phyloP scores from a whole-genome alignment of 164 flowering plant genomes.

The Hamamelis virginiana region DNA sequence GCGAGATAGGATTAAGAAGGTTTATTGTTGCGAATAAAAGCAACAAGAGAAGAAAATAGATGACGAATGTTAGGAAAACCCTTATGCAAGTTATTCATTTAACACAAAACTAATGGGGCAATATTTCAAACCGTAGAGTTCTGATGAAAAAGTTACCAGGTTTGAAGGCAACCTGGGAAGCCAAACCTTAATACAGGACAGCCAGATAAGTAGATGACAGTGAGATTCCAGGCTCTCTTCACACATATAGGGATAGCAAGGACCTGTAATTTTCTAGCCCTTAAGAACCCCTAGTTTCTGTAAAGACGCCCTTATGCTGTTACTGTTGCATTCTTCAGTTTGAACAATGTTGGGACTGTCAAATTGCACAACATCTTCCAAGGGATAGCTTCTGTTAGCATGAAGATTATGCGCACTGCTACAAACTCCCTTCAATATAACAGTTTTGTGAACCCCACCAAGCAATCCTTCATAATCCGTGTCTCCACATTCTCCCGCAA shows the following conservation, averaged over 20 bases:
- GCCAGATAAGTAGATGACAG: background rate
- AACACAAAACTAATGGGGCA: background rate
- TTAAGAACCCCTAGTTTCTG: conserved; percentile 39
- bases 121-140: background rate
- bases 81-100: background rate
- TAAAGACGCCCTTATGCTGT: conserved; percentile 38
- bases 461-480: conserved; percentile 81
- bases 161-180: background rate
- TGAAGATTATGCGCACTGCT: conserved; percentile 35
- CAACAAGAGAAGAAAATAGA: background rate
- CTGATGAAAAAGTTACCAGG: background rate
- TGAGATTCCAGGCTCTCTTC: background rate
- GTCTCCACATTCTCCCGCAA: conserved; percentile 80
- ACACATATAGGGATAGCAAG: background rate
- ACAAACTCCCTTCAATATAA: conserved; percentile 64
- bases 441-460: conserved; percentile 75
- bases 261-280: conserved; percentile 15
- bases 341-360: conserved; percentile 63
- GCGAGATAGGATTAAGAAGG: background rate
- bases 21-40: background rate
- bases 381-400: conserved; percentile 56
- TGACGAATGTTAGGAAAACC: background rate
- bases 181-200: background rate
- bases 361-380: conserved; percentile 56
- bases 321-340: conserved; percentile 33